A percentile compares a stretch with the other conserved stretches of the same genome.
Evolutionary conservation across 257 asterid species (phyloP).

Genomic region (Asclepias syriaca): DNA sequence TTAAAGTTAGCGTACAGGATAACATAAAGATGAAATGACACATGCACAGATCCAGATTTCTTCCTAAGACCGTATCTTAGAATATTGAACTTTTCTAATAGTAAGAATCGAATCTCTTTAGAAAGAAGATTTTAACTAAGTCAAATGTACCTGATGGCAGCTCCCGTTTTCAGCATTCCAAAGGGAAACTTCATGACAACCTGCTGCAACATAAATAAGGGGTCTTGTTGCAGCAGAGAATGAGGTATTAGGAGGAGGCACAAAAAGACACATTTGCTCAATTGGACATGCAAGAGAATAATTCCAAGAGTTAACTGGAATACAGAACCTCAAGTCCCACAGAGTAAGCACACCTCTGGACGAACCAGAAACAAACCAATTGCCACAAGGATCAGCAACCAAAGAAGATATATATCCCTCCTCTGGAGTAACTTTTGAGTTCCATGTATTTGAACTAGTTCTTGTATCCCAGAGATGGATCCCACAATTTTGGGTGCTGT

Average conservation of each 20-base stretch:
- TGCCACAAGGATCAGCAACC: slow-evolving; percentile 93
- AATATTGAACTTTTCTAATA: background rate
- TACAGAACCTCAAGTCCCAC: slow-evolving; percentile 97
- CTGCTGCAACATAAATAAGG: slow-evolving; percentile 93
- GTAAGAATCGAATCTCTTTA: background rate
- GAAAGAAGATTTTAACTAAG: background rate
- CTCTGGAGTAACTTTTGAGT: slow-evolving; percentile 72
- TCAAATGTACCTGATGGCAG: slow-evolving; percentile 83
- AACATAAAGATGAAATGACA: background rate
- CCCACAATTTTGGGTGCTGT: slow-evolving; percentile 88
- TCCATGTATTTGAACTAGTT: slow-evolving; percentile 68
- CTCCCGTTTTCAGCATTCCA: slow-evolving; percentile 99
- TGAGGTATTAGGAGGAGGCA: slow-evolving; percentile 81
- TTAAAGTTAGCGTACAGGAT: background rate
- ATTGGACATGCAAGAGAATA: slow-evolving; percentile 76
- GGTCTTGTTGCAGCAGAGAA: slow-evolving; percentile 86
- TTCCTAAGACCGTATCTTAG: background rate
- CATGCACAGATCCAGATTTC: background rate
- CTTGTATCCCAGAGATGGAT: slow-evolving; percentile 91
- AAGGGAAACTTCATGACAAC: slow-evolving; percentile 92
- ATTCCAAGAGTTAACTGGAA: slow-evolving; percentile 96
- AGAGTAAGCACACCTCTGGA: slow-evolving; percentile 94
- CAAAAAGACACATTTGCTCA: slow-evolving; percentile 87
- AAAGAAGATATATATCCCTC: slow-evolving; percentile 85
- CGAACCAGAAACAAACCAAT: slow-evolving; percentile 98